A percentile compares a stretch with the other conserved stretches of the same genome.
Conservation (phyloP, 208 protist species). For the Trypanosoma congolense region DNA sequence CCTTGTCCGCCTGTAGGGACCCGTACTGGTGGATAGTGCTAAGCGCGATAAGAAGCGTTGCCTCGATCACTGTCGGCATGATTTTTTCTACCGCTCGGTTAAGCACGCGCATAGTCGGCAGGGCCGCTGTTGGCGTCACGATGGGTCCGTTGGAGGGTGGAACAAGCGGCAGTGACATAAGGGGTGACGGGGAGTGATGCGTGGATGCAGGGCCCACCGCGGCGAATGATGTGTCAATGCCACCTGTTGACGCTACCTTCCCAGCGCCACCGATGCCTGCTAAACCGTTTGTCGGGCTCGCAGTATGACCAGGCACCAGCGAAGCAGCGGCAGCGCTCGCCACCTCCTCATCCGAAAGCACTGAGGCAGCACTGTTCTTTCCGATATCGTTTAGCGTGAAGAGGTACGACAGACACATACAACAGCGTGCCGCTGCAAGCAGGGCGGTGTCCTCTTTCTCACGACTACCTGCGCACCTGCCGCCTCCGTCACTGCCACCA, state of each 20-base stretch:
- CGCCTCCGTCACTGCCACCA: background rate
- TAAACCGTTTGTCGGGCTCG: too few species aligned
- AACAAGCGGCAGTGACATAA: background rate
- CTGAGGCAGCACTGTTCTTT: slow-evolving; percentile 5
- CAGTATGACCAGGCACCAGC: background rate
- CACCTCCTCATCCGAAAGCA: slow-evolving; percentile 15
- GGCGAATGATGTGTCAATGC: too few species aligned
- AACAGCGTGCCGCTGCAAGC: slow-evolving; percentile 11
- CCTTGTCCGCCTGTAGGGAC: slow-evolving; percentile 16
- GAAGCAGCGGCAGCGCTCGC: background rate
- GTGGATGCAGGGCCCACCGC: background rate
- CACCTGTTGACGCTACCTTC: too few species aligned
- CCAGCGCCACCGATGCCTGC: too few species aligned
- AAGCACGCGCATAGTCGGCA: slow-evolving; percentile 5
- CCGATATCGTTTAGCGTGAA: slow-evolving; percentile 28
- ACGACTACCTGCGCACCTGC: background rate
- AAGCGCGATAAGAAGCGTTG: slow-evolving; percentile 19
- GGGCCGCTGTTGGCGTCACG: background rate
- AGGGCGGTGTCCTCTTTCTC: background rate
- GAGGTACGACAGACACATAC: slow-evolving; percentile 21
- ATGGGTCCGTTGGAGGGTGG: background rate
- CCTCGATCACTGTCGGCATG: slow-evolving; percentile 32
- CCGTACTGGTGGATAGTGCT: slow-evolving; percentile 22
- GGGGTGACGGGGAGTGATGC: background rate
- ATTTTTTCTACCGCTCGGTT: slow-evolving; percentile 33